Conservation (phyloP, 176 grass and related monocot species). For the Raddia guianensis region DNA sequence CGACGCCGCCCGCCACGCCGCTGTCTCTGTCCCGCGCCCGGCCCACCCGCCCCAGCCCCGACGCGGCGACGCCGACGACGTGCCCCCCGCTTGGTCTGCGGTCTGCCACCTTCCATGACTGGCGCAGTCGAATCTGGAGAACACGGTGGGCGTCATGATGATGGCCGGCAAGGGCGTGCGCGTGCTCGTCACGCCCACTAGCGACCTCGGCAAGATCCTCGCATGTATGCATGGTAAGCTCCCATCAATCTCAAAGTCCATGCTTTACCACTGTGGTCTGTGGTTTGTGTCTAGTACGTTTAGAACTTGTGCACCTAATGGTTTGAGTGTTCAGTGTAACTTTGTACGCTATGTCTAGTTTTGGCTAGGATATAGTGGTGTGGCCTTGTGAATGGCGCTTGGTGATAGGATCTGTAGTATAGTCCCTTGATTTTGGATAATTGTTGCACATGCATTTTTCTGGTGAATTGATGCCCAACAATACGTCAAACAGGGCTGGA, state of each 20-base stretch:
- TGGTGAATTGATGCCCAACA: not conserved
- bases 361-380: too few species aligned
- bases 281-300: not conserved
- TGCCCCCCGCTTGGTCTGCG: too few species aligned
- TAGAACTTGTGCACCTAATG: not conserved
- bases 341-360: too few species aligned
- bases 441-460: not conserved
- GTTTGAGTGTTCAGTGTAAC: not conserved
- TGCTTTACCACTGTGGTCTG: not conserved
- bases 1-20: too few species aligned
- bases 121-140: constrained; percentile 99
- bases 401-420: not conserved
- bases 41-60: too few species aligned
- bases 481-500: constrained; percentile 63
- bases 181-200: constrained; percentile 95
- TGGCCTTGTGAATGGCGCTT: not conserved
- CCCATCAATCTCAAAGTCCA: not conserved
- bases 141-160: constrained; percentile 95
- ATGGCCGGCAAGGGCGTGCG: constrained; percentile 98
- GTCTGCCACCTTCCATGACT: too few species aligned
- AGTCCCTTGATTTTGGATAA: not conserved
- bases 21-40: too few species aligned
- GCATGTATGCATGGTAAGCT: constrained; percentile 93
- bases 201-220: constrained; percentile 99
- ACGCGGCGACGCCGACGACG: too few species aligned